Evolutionary conservation across 352 stramenopile genomes (phyloP), one percentile per base, ranked within the genome.

Genomic region (Pilasporangium apinafurcum): DNA sequence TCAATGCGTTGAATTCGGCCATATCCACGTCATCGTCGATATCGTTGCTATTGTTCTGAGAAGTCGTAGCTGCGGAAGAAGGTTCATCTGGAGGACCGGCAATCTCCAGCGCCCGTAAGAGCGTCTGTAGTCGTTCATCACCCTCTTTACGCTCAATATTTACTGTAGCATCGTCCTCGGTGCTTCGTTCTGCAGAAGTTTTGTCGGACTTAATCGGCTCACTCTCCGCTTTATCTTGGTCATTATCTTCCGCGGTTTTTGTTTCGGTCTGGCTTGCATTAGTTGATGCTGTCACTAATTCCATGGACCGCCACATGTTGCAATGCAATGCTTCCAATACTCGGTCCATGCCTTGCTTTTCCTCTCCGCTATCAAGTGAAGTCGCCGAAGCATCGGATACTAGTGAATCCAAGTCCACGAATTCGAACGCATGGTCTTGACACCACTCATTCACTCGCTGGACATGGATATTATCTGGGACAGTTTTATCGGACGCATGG

Each of bases 291-390:
- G n/a, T n/a, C n/a, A n/a, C n/a, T n/a, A n/a, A n/a, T n/a, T n/a
- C 65, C 71, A 92, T 89, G 2, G 79, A 86, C 12, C 48, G 45
- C 79, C 79, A 92, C 68, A 89, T 83, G 35, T 75, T 88, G 54
- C 76, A 87, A 17, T 92, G 61, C 35, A 92, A 48, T 10, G 72
- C 76, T 41, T 92, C 79, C 14, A 92, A 49, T 21, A 89, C 69
- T n/a, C 79, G 68, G 9, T 78, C 62, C 22, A 92, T 58, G 16
- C 79, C 74, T 18, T 45, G 44, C 40, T 75, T 82, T 53, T 83
- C 70, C 20, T 60, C 49, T 17, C 21, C 25, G 5, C 17, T 42
- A 13, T 58, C 48, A 25, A 51, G 36, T 20, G 29, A 46, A 22
- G 63, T 48, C 0, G 45, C 46, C 16, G 5, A 38, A 0, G 12